Conservation (phyloP, 495 filamentous ascomycete species). For the Penicillium pulvis region DNA sequence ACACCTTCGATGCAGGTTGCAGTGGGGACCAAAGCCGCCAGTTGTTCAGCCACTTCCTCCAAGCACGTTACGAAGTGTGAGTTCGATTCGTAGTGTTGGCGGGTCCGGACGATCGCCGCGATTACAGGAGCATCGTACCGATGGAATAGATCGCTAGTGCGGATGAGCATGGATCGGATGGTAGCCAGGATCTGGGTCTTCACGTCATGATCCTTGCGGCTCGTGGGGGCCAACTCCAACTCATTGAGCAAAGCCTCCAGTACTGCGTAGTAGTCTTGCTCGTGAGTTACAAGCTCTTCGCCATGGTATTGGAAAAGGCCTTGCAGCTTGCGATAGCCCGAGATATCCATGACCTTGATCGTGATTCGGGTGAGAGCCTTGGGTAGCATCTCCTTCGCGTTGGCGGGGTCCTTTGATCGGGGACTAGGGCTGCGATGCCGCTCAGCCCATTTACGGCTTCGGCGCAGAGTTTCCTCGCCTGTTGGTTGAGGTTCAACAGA, state of each 20-base stretch:
- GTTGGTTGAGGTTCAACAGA: slow-evolving; percentile 24
- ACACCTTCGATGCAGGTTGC: slow-evolving; percentile 47
- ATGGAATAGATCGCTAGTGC: slow-evolving; percentile 64
- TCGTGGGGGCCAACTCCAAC: slow-evolving; percentile 57
- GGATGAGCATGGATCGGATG: slow-evolving; percentile 72
- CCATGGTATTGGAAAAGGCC: slow-evolving; percentile 70
- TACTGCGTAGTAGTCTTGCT: slow-evolving; percentile 69
- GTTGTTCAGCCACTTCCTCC: slow-evolving; percentile 57
- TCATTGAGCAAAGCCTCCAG: slow-evolving; percentile 73
- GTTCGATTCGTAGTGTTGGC: slow-evolving; percentile 53
- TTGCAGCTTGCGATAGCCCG: slow-evolving; percentile 87
- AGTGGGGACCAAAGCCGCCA: slow-evolving; percentile 49
- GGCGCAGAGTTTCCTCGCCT: slow-evolving; percentile 21
- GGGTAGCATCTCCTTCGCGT: slow-evolving; percentile 61
- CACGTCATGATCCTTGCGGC: slow-evolving; percentile 56
- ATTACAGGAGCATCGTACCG: slow-evolving; percentile 66
- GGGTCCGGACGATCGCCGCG: slow-evolving; percentile 66
- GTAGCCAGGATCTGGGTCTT: slow-evolving; percentile 83
- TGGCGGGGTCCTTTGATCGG: slow-evolving; percentile 47
- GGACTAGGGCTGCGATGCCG: slow-evolving; percentile 39
- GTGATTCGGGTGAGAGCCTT: slow-evolving; percentile 77
- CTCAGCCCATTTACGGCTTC: slow-evolving; percentile 30
- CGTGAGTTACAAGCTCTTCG: slow-evolving; percentile 54
- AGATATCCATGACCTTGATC: slow-evolving; percentile 73
- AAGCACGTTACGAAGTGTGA: slow-evolving; percentile 61